Evolutionary conservation across 2,329 filamentous ascomycete species (phyloP), one percentile per base, ranked within the genome.

Genomic region (Pseudopyrenochaeta lycopersici): DNA sequence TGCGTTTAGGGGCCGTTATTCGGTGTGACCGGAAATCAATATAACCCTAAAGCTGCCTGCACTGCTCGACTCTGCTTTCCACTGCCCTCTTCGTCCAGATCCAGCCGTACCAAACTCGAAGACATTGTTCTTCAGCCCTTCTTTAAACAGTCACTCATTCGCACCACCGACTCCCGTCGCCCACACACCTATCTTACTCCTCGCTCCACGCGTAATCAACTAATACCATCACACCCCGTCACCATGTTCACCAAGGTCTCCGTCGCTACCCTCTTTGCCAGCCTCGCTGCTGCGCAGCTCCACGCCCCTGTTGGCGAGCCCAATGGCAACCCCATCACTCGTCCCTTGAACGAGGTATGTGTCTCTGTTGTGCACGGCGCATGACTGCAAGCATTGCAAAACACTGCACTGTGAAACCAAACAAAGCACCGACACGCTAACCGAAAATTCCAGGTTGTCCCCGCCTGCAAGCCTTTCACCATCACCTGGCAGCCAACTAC

Each of bases 401-500:
- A 12, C 17, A 39, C 4, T 12, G 36, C 36, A 10, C 36, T 20
- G 18, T 20, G 36, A 39, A 39, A 36, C 46, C 44, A 55, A 49
- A 30, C 33, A 21, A 36, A 38, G 38, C n/a, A 39, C 14, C 30
- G 47, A 38, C 35, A 31, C 39, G 15, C 38, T 50, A 56, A 58
- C 58, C 44, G 54, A 54, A 43, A 56, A 20, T 11, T 30, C 15
- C 58, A 76, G 70, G 70, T 81, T 48, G 84, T 88, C 49, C 80
- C 82, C n/a, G 84, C 75, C 55, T 84, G 84, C 72, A 68, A 80
- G 71, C 66, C 78, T 51, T 88, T 79, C 80, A 79, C 76, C 66
- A 85, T 88, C 79, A 84, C 78, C 60, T 89, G 86, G 86, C 58
- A 78, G 56, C 76, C 80, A 43, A 80, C 76, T 61, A 79, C 79